Evolutionary conservation across 768 basidiomycete genomes (phyloP), one percentile per base, ranked within the genome.

Genomic region (Galerina sulciceps): DNA sequence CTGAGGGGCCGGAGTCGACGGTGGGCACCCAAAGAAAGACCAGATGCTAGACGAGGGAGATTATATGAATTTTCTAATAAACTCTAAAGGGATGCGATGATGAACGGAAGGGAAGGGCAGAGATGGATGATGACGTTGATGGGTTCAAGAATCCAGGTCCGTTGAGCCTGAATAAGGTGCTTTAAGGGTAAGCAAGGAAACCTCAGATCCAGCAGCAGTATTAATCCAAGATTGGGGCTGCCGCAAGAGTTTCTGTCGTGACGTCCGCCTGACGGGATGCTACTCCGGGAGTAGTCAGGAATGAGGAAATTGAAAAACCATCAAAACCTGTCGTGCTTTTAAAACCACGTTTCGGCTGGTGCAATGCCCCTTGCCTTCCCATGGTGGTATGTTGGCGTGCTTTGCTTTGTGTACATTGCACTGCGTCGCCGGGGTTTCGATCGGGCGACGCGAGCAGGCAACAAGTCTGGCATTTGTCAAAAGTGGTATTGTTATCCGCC

Each of bases 281-380:
- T 50, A 50, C 43, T 43, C 18, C 48, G 58, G 41, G 43, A 53
- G 55, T 48, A 50, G 42, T 57, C 26, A 66, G 55, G 58, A 48
- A 31, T n/a, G 43, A 48, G 50, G 54, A 46, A 61, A 54, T 42
- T 57, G 55, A 51, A 53, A 55, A 35, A 44, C 55, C 51, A 58
- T 59, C 52, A 59, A 60, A 65, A 59, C 57, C 56, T 65, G 55
- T 50, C 50, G 55, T 60, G 46, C 58, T 58, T 62, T 65, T 64
- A 64, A 65, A 56, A 61, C 57, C 38, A 48, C 38, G 57, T 62
- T 62, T 56, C 49, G 57, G 56, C 57, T 58, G 53, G 43, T 46
- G 57, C 53, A 47, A 49, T 20, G 42, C 44, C 55, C 60, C 60
- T 53, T 53, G 38, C 37, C 60, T 48, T 45, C 46, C 51, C 31